These are phyloP conservation scores for Coleophoma crateriformis DNA, from an alignment of 2,329 filamentous ascomycete genomes.

Conservation along the genomic window DNA sequence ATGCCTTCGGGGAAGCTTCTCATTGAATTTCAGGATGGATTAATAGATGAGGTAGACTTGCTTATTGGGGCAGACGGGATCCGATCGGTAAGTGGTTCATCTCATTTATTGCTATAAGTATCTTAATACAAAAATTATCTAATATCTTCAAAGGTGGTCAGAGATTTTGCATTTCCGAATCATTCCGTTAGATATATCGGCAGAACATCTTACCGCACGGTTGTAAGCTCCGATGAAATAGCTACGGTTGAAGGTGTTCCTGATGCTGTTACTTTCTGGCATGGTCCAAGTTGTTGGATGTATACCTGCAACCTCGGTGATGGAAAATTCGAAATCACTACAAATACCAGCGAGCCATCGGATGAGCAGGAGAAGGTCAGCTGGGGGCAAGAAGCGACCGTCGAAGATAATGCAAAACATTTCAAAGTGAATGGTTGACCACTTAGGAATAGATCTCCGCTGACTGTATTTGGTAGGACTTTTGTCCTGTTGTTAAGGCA, in stretches of 20 bases:
- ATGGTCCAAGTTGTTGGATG: background rate
- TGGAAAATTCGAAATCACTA: conserved; percentile 1
- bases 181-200: background rate
- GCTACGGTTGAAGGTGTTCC: background rate
- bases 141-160: conserved; percentile 1
- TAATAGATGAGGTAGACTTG: background rate
- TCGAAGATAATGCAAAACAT: background rate
- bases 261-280: conserved; percentile 1
- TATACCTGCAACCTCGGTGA: background rate
- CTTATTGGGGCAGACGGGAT: background rate
- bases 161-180: conserved; percentile 1
- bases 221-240: background rate
- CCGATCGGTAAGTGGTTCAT: background rate
- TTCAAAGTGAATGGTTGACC: background rate
- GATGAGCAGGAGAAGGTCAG: conserved; percentile 1
- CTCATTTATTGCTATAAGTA: background rate
- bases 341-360: background rate
- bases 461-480: background rate
- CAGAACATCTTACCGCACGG: background rate
- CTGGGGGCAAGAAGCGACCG: background rate
- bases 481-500: background rate
- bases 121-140: no score
- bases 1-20: background rate
- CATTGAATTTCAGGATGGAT: background rate
- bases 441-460: background rate